phyloP scores from a whole-genome alignment of 169 alveolate species.

The Plasmodium malariae region DNA sequence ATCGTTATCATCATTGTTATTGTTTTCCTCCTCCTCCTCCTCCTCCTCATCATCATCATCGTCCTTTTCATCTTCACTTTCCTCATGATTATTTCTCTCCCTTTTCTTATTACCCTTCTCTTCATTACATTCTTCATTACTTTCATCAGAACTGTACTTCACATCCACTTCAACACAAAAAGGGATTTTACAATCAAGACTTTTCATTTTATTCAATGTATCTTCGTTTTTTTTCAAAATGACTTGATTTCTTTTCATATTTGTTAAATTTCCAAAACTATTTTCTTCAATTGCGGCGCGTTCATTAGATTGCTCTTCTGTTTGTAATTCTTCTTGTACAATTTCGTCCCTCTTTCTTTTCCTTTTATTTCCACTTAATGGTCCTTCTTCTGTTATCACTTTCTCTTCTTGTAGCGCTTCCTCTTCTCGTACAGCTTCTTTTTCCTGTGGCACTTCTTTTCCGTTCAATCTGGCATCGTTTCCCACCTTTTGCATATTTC shows the following conservation, averaged over 20 bases:
- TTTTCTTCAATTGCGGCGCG: neutral
- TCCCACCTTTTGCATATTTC: neutral
- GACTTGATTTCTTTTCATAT: conserved; percentile 36
- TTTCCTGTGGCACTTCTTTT: neutral
- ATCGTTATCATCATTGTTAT: neutral
- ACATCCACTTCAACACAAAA: conserved; percentile 57
- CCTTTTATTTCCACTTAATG: neutral
- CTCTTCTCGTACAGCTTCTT: neutral
- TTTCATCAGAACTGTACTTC: conserved; percentile 63
- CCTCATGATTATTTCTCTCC: neutral
- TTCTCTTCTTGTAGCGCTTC: neutral
- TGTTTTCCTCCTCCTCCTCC: neutral
- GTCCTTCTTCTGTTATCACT: neutral
- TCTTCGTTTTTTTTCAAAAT: conserved; percentile 57
- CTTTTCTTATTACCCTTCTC: neutral
- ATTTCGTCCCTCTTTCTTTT: conserved; percentile 40
- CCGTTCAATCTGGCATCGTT: neutral
- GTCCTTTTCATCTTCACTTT: neutral
- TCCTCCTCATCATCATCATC: conserved; percentile 28
- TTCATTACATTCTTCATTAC: neutral
- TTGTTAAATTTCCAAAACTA: neutral
- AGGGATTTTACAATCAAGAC: conserved; percentile 34
- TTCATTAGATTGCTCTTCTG: neutral
- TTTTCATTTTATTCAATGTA: conserved; percentile 43
- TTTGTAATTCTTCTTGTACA: neutral